These are phyloP conservation scores for Heritiera fomes DNA, from an alignment of 345 rosid genomes.

Conservation along the genomic window DNA sequence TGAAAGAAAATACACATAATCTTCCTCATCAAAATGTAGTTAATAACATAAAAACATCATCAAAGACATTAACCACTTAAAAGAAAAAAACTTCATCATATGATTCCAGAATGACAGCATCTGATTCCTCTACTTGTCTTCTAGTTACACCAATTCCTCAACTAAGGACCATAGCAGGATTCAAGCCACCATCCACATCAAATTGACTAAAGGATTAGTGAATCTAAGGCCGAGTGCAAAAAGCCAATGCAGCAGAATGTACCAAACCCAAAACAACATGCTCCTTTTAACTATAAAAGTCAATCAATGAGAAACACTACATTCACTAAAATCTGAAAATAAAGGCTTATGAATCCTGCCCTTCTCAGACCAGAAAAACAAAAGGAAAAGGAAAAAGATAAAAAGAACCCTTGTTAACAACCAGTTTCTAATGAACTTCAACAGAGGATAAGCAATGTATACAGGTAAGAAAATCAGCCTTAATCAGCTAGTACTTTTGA, in stretches of 20 bases:
- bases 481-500: slow-evolving; percentile 14
- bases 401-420: slow-evolving; percentile 2
- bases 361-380: neutral
- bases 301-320: neutral
- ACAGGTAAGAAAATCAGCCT: slow-evolving; percentile 16
- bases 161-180: no score
- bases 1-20: slow-evolving; percentile 19
- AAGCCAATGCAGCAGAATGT: slow-evolving; percentile 14
- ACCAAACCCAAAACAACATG: neutral
- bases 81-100: slow-evolving; percentile 6
- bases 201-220: no score
- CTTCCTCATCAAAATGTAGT: slow-evolving; percentile 14
- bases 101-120: neutral
- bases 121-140: neutral
- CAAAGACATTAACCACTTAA: neutral
- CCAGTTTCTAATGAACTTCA: slow-evolving; percentile 5
- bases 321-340: slow-evolving; percentile 10
- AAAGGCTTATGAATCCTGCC: slow-evolving; percentile 1
- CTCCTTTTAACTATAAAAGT: neutral
- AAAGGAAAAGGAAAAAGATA: neutral
- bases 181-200: no score
- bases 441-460: neutral
- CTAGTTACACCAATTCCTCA: no score
- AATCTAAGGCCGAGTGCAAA: neutral
- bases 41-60: slow-evolving; percentile 6